A percentile compares a stretch with the other conserved stretches of the same genome.
phyloP scores from a whole-genome alignment of 2,329 filamentous ascomycete species.

The Penicillium nordicum region DNA sequence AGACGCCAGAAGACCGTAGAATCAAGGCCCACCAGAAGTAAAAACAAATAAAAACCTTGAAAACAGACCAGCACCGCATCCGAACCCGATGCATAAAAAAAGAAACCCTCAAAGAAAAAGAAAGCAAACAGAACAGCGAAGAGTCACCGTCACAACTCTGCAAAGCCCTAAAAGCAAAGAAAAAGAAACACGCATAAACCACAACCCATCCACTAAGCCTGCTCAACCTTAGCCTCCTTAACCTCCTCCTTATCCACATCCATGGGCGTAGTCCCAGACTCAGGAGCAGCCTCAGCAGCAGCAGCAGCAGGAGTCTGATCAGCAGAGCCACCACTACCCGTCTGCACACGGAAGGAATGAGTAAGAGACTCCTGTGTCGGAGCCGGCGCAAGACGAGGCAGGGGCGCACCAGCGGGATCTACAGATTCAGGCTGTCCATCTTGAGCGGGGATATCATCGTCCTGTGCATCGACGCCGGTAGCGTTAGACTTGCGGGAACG shows the following conservation, averaged over 20 bases:
- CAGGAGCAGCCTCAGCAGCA: conserved; percentile 17
- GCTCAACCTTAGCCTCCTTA: conserved; percentile 36
- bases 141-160: not conserved
- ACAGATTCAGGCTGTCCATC: conserved; percentile 22
- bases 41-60: not conserved
- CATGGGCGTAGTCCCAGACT: conserved; percentile 33
- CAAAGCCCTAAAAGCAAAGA: not conserved
- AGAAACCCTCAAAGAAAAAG: not conserved
- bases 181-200: conserved; percentile 6
- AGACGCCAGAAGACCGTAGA: conserved; percentile 1
- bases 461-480: conserved; percentile 22
- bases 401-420: conserved; percentile 17
- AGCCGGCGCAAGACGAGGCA: conserved; percentile 36
- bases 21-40: not conserved
- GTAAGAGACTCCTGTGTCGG: conserved; percentile 38
- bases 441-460: conserved; percentile 23
- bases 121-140: not conserved
- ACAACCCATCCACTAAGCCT: conserved; percentile 4
- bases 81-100: conserved; percentile 2
- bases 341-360: conserved; percentile 37
- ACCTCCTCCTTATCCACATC: conserved; percentile 38
- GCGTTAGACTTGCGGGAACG: conserved; percentile 41
- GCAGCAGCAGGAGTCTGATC: conserved; percentile 19
- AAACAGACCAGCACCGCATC: conserved; percentile 5
- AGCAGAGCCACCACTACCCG: conserved; percentile 27